Conservation (phyloP, 1,139 yeast species). For the Diutina sp. region DNA sequence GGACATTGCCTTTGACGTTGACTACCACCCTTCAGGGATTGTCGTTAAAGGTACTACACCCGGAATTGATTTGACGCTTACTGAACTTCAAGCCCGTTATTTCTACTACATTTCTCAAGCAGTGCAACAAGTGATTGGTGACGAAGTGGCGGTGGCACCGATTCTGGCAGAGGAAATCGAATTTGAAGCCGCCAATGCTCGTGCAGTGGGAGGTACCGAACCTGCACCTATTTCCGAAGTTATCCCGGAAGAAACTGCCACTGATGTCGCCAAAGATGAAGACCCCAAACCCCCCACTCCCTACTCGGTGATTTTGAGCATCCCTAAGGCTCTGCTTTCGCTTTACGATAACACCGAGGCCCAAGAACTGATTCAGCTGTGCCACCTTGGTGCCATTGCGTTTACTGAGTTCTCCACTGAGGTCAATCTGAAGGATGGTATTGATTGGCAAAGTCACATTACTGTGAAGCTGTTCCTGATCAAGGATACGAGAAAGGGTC, state of each 20-base stretch:
- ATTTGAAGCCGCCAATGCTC: neutral
- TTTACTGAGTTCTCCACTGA: constrained; percentile 44
- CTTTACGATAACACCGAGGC: constrained; percentile 45
- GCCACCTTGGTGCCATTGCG: constrained; percentile 33
- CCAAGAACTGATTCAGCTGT: neutral
- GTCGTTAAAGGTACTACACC: constrained; percentile 49
- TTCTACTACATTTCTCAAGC: constrained; percentile 24
- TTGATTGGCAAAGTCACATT: constrained; percentile 47
- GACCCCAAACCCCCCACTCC: neutral
- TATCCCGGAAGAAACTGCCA: neutral
- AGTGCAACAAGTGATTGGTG: neutral
- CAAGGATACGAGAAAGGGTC: constrained; percentile 55
- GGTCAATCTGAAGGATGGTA: constrained; percentile 38
- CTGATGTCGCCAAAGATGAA: neutral
- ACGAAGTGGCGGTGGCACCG: neutral
- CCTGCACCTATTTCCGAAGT: neutral
- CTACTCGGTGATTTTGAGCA: neutral
- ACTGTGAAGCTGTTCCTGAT: constrained; percentile 66
- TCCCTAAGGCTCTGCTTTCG: constrained; percentile 54
- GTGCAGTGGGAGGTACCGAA: neutral
- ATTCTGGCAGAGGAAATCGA: neutral
- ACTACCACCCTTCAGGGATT: constrained; percentile 44
- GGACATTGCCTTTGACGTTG: constrained; percentile 52
- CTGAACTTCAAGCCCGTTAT: constrained; percentile 66
- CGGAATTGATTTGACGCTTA: constrained; percentile 52